A percentile compares a stretch with the other conserved stretches of the same genome.
These are phyloP conservation scores for Ganoderma lucidum DNA, from an alignment of 1,284 basidiomycete genomes.

Conservation along the genomic window DNA sequence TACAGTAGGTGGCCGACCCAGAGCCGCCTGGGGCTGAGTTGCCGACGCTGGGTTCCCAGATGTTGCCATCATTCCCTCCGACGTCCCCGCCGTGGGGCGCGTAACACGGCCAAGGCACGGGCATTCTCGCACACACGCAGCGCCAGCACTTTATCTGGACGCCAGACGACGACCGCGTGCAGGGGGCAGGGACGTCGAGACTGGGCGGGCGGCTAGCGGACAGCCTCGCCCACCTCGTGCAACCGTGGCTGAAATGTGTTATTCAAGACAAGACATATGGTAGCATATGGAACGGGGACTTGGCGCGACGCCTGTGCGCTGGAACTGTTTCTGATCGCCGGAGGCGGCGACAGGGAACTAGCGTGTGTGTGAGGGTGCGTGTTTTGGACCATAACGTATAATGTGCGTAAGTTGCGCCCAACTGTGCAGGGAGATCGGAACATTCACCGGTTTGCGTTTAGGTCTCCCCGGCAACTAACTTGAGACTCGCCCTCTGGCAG, in stretches of 20 bases:
- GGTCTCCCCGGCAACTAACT: conserved; percentile 6
- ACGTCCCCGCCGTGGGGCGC: neutral
- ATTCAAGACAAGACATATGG: neutral
- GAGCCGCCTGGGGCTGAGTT: conserved; percentile 3
- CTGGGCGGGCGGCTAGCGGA: neutral
- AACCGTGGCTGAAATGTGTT: neutral
- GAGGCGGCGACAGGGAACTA: neutral
- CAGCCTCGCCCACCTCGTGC: neutral
- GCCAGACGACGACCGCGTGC: conserved; percentile 2
- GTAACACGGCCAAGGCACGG: neutral
- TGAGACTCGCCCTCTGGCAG: neutral
- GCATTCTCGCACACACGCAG: neutral
- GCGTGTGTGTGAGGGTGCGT: neutral
- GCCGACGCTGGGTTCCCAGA: neutral
- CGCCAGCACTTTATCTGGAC: neutral
- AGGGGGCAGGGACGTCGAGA: neutral
- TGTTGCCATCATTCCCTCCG: neutral
- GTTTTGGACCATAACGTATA: neutral
- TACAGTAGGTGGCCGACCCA: neutral
- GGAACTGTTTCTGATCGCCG: conserved; percentile 3
- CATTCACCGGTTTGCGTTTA: neutral
- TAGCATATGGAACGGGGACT: neutral
- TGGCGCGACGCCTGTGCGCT: neutral
- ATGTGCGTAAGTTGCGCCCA: neutral
- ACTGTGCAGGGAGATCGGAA: neutral